These are phyloP conservation scores for Solanum chiquidenum DNA, from an alignment of 257 asterid genomes.

Conservation along the genomic window DNA sequence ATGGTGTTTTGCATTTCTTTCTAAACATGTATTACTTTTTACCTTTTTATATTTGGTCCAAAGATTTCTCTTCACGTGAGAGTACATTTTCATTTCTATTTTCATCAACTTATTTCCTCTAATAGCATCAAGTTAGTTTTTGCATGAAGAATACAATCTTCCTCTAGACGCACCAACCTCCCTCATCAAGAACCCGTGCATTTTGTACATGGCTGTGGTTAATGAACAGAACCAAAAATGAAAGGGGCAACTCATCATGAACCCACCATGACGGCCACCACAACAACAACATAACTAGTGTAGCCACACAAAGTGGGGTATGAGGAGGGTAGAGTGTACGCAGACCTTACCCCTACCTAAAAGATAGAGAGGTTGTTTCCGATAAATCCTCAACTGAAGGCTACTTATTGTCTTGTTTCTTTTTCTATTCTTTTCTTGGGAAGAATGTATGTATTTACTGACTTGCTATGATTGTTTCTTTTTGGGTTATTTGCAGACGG, in stretches of 20 bases:
- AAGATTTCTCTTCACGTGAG: neutral
- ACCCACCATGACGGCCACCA: neutral
- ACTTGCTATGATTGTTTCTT: neutral
- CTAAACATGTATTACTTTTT: neutral
- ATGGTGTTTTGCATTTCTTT: neutral
- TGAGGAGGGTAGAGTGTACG: neutral
- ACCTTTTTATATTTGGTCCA: neutral
- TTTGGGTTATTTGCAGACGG: constrained; percentile 34
- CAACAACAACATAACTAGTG: neutral
- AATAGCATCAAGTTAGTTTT: neutral
- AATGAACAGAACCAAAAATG: neutral
- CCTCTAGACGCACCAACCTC: neutral
- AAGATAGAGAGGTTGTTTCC: neutral
- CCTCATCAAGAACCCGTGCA: neutral
- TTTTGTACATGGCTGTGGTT: neutral
- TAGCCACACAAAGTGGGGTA: neutral
- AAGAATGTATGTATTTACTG: neutral
- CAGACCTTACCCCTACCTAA: neutral
- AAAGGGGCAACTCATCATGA: neutral
- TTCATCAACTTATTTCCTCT: neutral
- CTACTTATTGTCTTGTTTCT: neutral
- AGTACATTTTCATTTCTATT: neutral
- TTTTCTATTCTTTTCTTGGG: neutral
- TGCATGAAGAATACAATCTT: neutral
- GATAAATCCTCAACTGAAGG: neutral